These are phyloP conservation scores for Grosmannia clavigera DNA, from an alignment of 2,329 filamentous ascomycete species.

Conservation along the genomic window DNA sequence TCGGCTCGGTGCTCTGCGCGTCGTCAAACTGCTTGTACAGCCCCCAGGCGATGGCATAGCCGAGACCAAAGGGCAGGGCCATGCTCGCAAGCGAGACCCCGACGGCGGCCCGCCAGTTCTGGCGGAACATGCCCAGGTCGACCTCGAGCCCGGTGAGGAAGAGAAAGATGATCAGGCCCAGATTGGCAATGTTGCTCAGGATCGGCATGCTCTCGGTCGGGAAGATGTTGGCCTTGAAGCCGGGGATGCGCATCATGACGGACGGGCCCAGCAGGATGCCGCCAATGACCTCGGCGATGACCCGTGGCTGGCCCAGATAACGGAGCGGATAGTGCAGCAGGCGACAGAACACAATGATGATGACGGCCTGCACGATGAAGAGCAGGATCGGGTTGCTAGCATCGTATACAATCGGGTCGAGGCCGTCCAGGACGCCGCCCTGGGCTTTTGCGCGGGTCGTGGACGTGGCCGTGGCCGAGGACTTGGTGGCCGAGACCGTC, in stretches of 20 bases:
- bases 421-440: conserved; percentile 49
- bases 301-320: conserved; percentile 59
- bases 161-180: conserved; percentile 73
- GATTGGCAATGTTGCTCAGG: conserved; percentile 65
- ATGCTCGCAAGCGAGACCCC: conserved; percentile 72
- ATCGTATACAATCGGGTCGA: conserved; percentile 50
- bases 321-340: conserved; percentile 60
- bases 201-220: conserved; percentile 62
- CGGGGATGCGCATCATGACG: conserved; percentile 74
- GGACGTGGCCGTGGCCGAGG: conserved; percentile 1
- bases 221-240: conserved; percentile 67
- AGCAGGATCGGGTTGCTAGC: conserved; percentile 52
- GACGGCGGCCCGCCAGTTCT: conserved; percentile 69
- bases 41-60: conserved; percentile 68
- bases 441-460: conserved; percentile 15
- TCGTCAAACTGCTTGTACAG: conserved; percentile 60
- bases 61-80: conserved; percentile 70
- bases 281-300: conserved; percentile 61
- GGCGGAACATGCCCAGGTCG: conserved; percentile 62
- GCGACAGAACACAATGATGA: conserved; percentile 66
- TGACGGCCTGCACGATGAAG: conserved; percentile 52
- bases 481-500: conserved; percentile 1
- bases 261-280: conserved; percentile 76
- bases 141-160: conserved; percentile 85
- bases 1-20: conserved; percentile 25